These are phyloP conservation scores for Suillus variegatus DNA, from an alignment of 768 basidiomycete species.

Conservation along the genomic window DNA sequence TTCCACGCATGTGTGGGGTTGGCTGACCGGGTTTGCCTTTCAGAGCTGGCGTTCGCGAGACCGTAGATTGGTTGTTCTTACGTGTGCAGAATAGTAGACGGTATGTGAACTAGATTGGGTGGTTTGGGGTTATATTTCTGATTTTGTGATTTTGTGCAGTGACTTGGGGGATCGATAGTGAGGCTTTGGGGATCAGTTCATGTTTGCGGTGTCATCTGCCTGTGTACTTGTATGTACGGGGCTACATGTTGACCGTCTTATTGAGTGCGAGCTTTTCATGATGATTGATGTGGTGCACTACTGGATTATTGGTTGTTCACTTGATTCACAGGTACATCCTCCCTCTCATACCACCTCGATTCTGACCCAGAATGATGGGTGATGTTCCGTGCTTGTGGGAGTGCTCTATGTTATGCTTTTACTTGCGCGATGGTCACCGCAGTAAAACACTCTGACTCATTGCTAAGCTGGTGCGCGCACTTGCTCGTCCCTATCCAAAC, in stretches of 20 bases:
- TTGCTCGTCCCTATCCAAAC: not conserved
- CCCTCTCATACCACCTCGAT: not conserved
- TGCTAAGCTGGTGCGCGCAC: not conserved
- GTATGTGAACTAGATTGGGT: conserved; percentile 30
- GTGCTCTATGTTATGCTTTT: not conserved
- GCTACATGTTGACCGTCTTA: not conserved
- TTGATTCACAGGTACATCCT: not conserved
- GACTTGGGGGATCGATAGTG: conserved; percentile 1
- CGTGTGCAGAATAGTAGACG: conserved; percentile 88
- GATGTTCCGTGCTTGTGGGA: not conserved
- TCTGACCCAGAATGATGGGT: not conserved
- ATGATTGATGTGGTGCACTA: not conserved
- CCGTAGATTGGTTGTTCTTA: conserved; percentile 93
- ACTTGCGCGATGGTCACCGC: not conserved
- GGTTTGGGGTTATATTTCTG: not conserved
- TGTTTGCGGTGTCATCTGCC: not conserved
- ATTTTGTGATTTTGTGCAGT: not conserved
- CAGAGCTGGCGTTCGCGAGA: conserved; percentile 87
- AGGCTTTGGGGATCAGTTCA: not conserved
- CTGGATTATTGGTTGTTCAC: not conserved
- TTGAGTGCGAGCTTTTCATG: not conserved
- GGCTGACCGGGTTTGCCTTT: not conserved
- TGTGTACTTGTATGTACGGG: not conserved
- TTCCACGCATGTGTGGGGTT: not conserved
- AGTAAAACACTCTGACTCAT: not conserved